Evolutionary conservation across 2,329 filamentous ascomycete genomes (phyloP), one percentile per base, ranked within the genome.

Genomic region (Thielaviopsis ethacetica): DNA sequence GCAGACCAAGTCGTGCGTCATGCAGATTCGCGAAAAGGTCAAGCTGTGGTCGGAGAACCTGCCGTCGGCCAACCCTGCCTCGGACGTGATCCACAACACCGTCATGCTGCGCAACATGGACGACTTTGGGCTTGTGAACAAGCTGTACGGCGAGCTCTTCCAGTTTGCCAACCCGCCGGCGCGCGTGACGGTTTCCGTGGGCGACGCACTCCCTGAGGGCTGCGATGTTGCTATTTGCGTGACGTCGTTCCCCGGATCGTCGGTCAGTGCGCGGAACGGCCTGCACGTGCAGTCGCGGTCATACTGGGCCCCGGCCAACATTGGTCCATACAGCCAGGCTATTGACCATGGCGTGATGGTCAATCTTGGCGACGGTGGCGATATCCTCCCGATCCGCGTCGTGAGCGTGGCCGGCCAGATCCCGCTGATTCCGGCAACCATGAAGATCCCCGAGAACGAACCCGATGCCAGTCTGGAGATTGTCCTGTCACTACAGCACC

Each of bases 231-330:
- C 87, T 17, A 78, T 91, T 62, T 75, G 77, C 63, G 68, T 81
- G 47, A 72, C 72, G 1, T 68, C 74, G 3, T 72, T 74, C 24
- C 62, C 66, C 1, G 62, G 62, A 1, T 62, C 69, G 22, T 60
- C 62, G 9, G 62, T 57, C 5, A 57, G 58, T n/a, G 65, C 68
- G 34, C 70, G 86, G 71, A 75, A 77, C 56, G 81, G 81, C 0
- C 77, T 97, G 1, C 93, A 98, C 69, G 91, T 98, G 5, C 93
- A 97, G 71, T 91, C 87, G 3, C 77, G 88, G 47, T 95, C 89
- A 12, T 97, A 97, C 75, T 98, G 93, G 93, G 93, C 93, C 0
- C 93, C 93, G 0, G 91, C 93, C 21, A 97, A 97, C 67, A 97
- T 98, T 58, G 93, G 93, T 0, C 93, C 93, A 0, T 97, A 97